Percentiles rank a stretch among this genome's conserved stretches.
phyloP scores from a whole-genome alignment of 257 asterid species.

The Marsdenia floribunda region DNA sequence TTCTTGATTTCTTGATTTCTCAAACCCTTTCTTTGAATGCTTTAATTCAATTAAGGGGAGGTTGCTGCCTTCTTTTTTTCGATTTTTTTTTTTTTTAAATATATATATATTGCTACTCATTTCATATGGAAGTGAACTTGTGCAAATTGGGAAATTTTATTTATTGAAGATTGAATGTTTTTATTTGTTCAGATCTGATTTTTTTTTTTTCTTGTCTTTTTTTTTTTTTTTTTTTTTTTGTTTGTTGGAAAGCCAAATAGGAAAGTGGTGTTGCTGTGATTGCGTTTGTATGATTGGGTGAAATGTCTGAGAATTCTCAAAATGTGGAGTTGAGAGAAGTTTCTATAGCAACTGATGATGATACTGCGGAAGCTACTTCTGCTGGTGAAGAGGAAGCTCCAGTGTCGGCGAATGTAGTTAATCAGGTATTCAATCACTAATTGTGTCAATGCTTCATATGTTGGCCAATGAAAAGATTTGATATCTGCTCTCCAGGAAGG shows the following conservation, averaged over 20 bases:
- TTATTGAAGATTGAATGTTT: slow-evolving; percentile 20
- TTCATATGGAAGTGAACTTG: not conserved
- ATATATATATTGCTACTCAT: not conserved
- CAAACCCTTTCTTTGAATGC: not conserved
- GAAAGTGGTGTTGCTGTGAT: slow-evolving; percentile 18
- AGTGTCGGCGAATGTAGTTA: slow-evolving; percentile 30
- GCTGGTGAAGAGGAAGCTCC: slow-evolving; percentile 22
- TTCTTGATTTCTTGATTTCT: not conserved
- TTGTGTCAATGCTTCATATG: not conserved
- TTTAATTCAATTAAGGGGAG: not conserved
- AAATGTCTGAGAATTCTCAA: slow-evolving; percentile 52
- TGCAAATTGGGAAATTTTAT: not conserved
- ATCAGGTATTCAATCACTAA: slow-evolving; percentile 17
- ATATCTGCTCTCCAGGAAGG: not conserved
- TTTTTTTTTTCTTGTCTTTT: not conserved
- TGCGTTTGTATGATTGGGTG: slow-evolving; percentile 33
- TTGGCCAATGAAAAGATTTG: not conserved
- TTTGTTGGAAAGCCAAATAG: not conserved
- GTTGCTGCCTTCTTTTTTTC: not conserved
- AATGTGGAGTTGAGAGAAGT: slow-evolving; percentile 24
- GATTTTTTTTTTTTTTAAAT: not conserved
- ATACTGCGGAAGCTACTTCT: slow-evolving; percentile 22
- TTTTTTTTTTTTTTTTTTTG: not conserved
- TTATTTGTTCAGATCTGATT: slow-evolving; percentile 43
- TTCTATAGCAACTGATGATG: slow-evolving; percentile 47